Conservation (phyloP, 805 yeast genomes). For the Candida saitoana region DNA sequence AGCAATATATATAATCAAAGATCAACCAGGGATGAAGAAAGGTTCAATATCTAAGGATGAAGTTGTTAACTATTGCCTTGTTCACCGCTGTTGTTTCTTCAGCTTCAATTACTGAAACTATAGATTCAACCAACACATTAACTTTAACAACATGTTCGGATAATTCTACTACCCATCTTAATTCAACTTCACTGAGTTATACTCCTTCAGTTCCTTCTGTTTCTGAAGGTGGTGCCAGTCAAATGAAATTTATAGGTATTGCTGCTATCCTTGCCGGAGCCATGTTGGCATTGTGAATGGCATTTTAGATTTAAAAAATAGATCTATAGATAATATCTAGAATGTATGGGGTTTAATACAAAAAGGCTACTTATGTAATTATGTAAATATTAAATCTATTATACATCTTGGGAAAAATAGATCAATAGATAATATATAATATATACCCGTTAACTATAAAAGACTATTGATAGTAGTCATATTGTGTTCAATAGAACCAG, state of each 20-base stretch:
- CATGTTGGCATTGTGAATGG: not conserved
- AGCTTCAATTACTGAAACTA: constrained; percentile 4
- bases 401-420: no score
- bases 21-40: no score
- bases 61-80: constrained; percentile 3
- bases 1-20: no score
- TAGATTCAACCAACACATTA: not conserved
- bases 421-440: no score
- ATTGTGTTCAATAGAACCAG: no score
- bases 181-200: not conserved
- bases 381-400: no score
- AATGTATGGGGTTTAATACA: no score
- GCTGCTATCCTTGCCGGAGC: not conserved
- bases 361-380: no score
- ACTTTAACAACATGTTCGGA: constrained; percentile 1
- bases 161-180: not conserved
- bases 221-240: not conserved
- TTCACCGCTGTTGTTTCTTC: constrained; percentile 4
- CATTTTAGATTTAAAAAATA: no score
- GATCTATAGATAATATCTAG: no score
- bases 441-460: not conserved
- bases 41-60: no score
- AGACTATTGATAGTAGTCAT: not conserved
- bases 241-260: not conserved
- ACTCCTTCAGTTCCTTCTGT: not conserved